Percentiles rank a stretch among this genome's conserved stretches.
Evolutionary conservation across 2,329 filamentous ascomycete genomes (phyloP).

Genomic region (Aspergillus brasiliensis): DNA sequence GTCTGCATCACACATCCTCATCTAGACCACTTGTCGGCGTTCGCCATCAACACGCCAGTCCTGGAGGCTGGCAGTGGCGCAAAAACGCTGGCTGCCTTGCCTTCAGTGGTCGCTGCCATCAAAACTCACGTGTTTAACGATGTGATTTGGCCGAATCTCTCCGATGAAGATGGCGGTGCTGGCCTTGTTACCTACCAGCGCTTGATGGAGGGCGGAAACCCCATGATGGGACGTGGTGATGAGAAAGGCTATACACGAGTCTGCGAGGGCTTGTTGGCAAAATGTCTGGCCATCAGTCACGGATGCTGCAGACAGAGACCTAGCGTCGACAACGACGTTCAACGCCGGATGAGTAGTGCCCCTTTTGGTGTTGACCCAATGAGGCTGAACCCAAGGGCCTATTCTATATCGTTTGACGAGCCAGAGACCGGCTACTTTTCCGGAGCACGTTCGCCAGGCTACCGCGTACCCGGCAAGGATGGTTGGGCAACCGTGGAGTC

Average conservation of each 20-base stretch:
- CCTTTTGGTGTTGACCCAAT: slow-evolving; percentile 50
- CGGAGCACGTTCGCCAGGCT: slow-evolving; percentile 32
- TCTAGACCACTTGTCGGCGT: slow-evolving; percentile 87
- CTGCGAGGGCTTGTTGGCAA: slow-evolving; percentile 84
- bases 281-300: slow-evolving; percentile 84
- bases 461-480: slow-evolving; percentile 11
- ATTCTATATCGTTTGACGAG: slow-evolving; percentile 31
- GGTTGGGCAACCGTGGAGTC: slow-evolving; percentile 60
- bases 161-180: slow-evolving; percentile 92
- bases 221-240: slow-evolving; percentile 77
- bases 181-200: slow-evolving; percentile 89
- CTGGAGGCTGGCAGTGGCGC: slow-evolving; percentile 74
- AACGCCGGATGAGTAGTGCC: slow-evolving; percentile 59
- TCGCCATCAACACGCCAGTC: slow-evolving; percentile 90
- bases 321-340: slow-evolving; percentile 45
- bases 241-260: slow-evolving; percentile 84
- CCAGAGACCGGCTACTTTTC: slow-evolving; percentile 23
- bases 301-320: slow-evolving; percentile 81
- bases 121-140: slow-evolving; percentile 98
- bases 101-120: slow-evolving; percentile 86
- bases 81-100: slow-evolving; percentile 83
- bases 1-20: slow-evolving; percentile 97
- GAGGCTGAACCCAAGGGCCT: slow-evolving; percentile 46
- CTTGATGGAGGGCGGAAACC: slow-evolving; percentile 84
- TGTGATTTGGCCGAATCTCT: slow-evolving; percentile 95